Percentiles rank a stretch among this genome's conserved stretches.
These are phyloP conservation scores for Ophiocordyceps camponoti-saundersi DNA, from an alignment of 2,329 filamentous ascomycete species.

Conservation along the genomic window DNA sequence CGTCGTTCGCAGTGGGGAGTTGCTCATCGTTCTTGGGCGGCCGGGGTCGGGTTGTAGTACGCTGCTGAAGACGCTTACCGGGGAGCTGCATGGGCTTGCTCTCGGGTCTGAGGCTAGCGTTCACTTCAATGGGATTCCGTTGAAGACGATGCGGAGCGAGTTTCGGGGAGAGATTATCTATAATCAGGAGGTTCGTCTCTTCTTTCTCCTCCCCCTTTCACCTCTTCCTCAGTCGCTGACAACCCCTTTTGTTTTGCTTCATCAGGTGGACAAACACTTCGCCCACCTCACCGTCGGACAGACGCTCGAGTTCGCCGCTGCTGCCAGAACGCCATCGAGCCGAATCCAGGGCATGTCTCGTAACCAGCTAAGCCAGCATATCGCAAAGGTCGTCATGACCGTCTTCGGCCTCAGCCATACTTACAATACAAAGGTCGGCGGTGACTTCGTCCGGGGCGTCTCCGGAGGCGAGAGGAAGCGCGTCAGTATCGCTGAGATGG, in stretches of 20 bases:
- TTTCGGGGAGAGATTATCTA: conserved; percentile 55
- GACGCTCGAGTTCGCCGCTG: conserved; percentile 56
- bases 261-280: conserved; percentile 52
- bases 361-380: conserved; percentile 40
- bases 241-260: background rate
- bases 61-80: conserved; percentile 42
- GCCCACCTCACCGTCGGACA: conserved; percentile 61
- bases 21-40: conserved; percentile 51
- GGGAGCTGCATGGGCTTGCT: conserved; percentile 40
- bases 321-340: conserved; percentile 49
- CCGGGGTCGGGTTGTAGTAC: conserved; percentile 50
- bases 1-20: conserved; percentile 44
- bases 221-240: background rate
- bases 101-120: conserved; percentile 32
- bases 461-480: conserved; percentile 61
- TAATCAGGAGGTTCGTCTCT: conserved; percentile 44
- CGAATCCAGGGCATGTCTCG: conserved; percentile 45
- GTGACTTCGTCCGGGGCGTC: conserved; percentile 56
- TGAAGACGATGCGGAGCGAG: conserved; percentile 34
- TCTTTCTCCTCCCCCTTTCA: background rate
- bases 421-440: conserved; percentile 55
- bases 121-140: conserved; percentile 45
- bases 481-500: conserved; percentile 67
- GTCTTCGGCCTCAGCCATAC: conserved; percentile 59
- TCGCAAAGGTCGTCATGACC: conserved; percentile 51